Base-by-base conservation (phyloP, 2,329 filamentous ascomycete species). In the Fusarium brevicatenulatum region DNA sequence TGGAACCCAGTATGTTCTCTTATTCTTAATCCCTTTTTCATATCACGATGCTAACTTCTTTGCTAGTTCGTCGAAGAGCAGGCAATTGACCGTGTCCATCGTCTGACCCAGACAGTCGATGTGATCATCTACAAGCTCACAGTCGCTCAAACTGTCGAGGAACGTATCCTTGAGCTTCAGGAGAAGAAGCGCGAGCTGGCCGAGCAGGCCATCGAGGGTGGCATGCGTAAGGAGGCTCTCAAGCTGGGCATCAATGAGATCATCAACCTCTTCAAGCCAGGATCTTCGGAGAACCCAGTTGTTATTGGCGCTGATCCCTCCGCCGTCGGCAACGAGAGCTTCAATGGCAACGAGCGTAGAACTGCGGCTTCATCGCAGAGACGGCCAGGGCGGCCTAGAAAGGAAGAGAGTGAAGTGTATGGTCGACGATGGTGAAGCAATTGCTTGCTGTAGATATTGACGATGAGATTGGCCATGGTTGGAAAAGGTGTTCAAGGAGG, bases 61-160 rank as follows among this genome's bases (percentile, higher is more conserved):
- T 19, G 63, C n/a, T 75, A 93, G 89, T 99, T 99, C 79, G 94
- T 99, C 39, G 96, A 99, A 85, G 96, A 99, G 81, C 96, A 99
- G 86, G 96, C 96, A 54, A 99, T 99, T 76, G 96, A 99, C 82
- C 94, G 96, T 61, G 96, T 99, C 32, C 96, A 99, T 81, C 94
- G 96, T n/a, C 91, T 99, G 59, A 98, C 97, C 44, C 96, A 99
- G 83, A 98, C 94, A 3, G 88, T 95, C 44, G 95, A 98, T 79
- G 96, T 99, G 39, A 90, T 95, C 63, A 94, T 99, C 71, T 99
- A 97, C 86, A 97, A 96, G 78, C 90, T 99, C 77, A 97, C 95
- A 5, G 91, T 99, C 69, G 89, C 90, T 73, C 88, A 92, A 74
- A 95, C 93, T 0, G 95, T 99, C 63, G 96, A 99, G 85, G 95